Conservation (phyloP, 2,329 filamentous ascomycete genomes). For the Arthrobotrys megalospora region DNA sequence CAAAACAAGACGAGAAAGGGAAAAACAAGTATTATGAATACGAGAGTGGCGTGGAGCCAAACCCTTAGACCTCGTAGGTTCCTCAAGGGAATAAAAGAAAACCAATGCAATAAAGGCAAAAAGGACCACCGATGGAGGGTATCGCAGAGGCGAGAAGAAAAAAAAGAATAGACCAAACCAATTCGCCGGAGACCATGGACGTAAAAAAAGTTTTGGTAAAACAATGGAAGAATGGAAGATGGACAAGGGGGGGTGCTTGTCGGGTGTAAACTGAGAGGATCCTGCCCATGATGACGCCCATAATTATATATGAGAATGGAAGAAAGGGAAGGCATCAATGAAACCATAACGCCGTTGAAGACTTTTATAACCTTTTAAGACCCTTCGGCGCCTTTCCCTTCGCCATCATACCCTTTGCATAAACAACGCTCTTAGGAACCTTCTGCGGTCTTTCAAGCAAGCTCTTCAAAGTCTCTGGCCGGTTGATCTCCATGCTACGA, state of each 20-base stretch:
- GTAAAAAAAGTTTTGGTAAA: slow-evolving; percentile 20
- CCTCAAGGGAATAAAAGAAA: slow-evolving; percentile 3
- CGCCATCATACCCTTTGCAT: slow-evolving; percentile 46
- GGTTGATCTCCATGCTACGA: slow-evolving; percentile 46
- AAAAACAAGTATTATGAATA: slow-evolving; percentile 10
- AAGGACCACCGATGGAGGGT: slow-evolving; percentile 45
- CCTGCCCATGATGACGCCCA: slow-evolving; percentile 17
- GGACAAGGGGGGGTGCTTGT: slow-evolving; percentile 18
- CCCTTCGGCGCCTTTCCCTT: slow-evolving; percentile 50
- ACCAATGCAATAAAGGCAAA: slow-evolving; percentile 34
- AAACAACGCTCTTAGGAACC: slow-evolving; percentile 50
- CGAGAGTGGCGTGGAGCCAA: slow-evolving; percentile 40
- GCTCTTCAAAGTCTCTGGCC: slow-evolving; percentile 36
- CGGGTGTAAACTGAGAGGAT: not conserved
- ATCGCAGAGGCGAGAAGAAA: slow-evolving; percentile 26
- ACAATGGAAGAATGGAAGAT: slow-evolving; percentile 20
- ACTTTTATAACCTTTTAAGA: slow-evolving; percentile 49
- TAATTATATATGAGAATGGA: slow-evolving; percentile 26
- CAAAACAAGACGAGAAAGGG: not conserved
- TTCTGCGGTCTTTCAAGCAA: slow-evolving; percentile 41
- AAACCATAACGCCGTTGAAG: slow-evolving; percentile 13
- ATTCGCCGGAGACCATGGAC: slow-evolving; percentile 46
- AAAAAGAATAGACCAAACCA: slow-evolving; percentile 27
- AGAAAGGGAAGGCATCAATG: slow-evolving; percentile 6
- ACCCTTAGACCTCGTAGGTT: slow-evolving; percentile 10